phyloP scores from a whole-genome alignment of 257 asterid species.

The Fraxinus pennsylvanica region DNA sequence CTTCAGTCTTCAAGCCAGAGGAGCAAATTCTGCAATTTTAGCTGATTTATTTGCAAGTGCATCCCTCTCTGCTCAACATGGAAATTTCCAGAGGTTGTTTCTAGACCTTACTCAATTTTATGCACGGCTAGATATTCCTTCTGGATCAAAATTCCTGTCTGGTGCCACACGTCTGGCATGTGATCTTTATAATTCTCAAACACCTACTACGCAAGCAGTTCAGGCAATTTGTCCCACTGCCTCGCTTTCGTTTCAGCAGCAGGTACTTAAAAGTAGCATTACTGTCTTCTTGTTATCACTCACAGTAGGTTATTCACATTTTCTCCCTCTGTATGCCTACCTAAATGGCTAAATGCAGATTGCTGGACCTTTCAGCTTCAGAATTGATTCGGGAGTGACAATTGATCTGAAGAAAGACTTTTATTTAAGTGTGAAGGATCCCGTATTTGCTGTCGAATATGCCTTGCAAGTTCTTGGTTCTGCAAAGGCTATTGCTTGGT shows the following conservation, averaged over 20 bases:
- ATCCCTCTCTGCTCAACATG: slow-evolving; percentile 66
- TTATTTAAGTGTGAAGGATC: slow-evolving; percentile 49
- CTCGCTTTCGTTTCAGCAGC: slow-evolving; percentile 78
- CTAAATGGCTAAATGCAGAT: slow-evolving; percentile 51
- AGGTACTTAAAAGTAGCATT: slow-evolving; percentile 41
- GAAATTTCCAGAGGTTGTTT: slow-evolving; percentile 66
- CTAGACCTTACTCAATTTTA: slow-evolving; percentile 65
- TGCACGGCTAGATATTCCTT: slow-evolving; percentile 63
- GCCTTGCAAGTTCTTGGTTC: slow-evolving; percentile 82
- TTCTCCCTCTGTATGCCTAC: neutral
- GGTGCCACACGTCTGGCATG: slow-evolving; percentile 54
- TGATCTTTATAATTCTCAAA: slow-evolving; percentile 56
- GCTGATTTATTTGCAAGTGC: slow-evolving; percentile 66
- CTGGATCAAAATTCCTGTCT: slow-evolving; percentile 54
- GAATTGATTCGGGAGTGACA: slow-evolving; percentile 63
- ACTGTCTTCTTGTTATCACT: neutral
- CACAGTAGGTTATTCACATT: neutral
- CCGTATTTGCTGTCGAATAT: slow-evolving; percentile 68
- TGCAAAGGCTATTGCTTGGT: slow-evolving; percentile 93
- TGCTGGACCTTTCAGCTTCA: slow-evolving; percentile 84
- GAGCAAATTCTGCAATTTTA: slow-evolving; percentile 47
- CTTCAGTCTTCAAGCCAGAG: slow-evolving; percentile 39
- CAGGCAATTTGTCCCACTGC: slow-evolving; percentile 61
- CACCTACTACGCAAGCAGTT: slow-evolving; percentile 50
- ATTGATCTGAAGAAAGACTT: slow-evolving; percentile 54